Evolutionary conservation across 805 yeast genomes (phyloP).

Genomic region (Tanozyma kutaoensis): DNA sequence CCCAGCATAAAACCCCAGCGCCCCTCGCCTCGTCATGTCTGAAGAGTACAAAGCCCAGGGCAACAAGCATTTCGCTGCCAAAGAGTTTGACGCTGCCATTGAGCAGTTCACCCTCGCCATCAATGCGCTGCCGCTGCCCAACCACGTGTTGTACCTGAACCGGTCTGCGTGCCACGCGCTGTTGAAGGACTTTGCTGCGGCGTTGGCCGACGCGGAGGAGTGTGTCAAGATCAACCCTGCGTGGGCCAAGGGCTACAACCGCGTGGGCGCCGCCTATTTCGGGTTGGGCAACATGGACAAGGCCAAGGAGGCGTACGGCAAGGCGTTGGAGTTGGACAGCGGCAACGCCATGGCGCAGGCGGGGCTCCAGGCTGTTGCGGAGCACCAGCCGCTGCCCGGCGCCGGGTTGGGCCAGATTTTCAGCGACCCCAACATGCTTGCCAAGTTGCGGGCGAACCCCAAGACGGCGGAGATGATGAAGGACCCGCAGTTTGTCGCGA

Average conservation of each 20-base stretch:
- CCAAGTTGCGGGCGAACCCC: conserved; percentile 70
- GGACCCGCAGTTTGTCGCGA: conserved; percentile 72
- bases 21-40: too few species aligned
- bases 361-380: conserved; percentile 62
- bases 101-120: conserved; percentile 80
- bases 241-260: conserved; percentile 93
- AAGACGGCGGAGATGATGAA: conserved; percentile 77
- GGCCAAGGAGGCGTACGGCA: conserved; percentile 58
- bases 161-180: conserved; percentile 90
- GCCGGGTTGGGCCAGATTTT: conserved; percentile 74
- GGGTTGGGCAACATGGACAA: conserved; percentile 76
- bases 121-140: conserved; percentile 67
- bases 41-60: conserved; percentile 93
- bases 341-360: conserved; percentile 75
- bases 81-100: conserved; percentile 70
- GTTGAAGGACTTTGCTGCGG: conserved; percentile 55
- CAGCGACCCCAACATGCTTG: conserved; percentile 65
- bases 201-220: conserved; percentile 74
- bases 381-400: conserved; percentile 37
- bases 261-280: conserved; percentile 85
- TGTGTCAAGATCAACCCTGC: conserved; percentile 69
- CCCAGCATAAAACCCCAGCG: too few species aligned
- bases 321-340: conserved; percentile 74
- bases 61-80: conserved; percentile 82
- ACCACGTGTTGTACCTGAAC: conserved; percentile 87